These are phyloP conservation scores for Scheffersomyces lignosus DNA, from an alignment of 805 yeast genomes.

Conservation along the genomic window DNA sequence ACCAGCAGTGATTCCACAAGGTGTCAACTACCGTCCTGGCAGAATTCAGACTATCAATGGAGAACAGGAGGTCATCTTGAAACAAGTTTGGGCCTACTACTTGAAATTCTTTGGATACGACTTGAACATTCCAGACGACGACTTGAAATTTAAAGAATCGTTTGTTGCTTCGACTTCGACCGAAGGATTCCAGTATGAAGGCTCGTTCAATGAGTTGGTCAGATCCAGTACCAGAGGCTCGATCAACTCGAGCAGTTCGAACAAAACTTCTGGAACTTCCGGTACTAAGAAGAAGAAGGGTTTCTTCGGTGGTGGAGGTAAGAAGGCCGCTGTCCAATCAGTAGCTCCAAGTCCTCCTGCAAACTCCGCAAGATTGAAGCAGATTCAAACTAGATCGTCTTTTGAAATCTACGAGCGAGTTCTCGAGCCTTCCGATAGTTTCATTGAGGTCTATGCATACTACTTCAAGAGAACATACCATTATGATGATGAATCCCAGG, in stretches of 20 bases:
- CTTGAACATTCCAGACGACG: conserved; percentile 28
- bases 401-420: conserved; percentile 23
- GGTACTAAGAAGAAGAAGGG: conserved; percentile 30
- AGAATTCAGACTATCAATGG: conserved; percentile 36
- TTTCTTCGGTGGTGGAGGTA: conserved; percentile 19
- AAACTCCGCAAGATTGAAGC: conserved; percentile 26
- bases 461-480: conserved; percentile 17
- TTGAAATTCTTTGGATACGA: conserved; percentile 59
- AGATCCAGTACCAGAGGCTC: conserved; percentile 24
- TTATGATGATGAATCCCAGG: conserved; percentile 13
- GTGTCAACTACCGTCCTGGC: conserved; percentile 32
- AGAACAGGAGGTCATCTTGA: conserved; percentile 63
- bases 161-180: conserved; percentile 31
- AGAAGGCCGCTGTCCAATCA: conserved; percentile 9
- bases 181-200: conserved; percentile 7
- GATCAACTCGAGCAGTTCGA: conserved; percentile 24
- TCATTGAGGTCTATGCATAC: conserved; percentile 19
- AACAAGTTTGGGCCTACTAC: conserved; percentile 69
- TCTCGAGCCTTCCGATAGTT: conserved; percentile 19
- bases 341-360: conserved; percentile 12
- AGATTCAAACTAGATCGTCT: conserved; percentile 27
- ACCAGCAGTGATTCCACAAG: conserved; percentile 1
- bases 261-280: conserved; percentile 23
- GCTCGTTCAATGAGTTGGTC: conserved; percentile 14
- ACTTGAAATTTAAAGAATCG: conserved; percentile 28